Evolutionary conservation across 176 grass and related monocot species (phyloP).

Genomic region (Oryza meyeriana): DNA sequence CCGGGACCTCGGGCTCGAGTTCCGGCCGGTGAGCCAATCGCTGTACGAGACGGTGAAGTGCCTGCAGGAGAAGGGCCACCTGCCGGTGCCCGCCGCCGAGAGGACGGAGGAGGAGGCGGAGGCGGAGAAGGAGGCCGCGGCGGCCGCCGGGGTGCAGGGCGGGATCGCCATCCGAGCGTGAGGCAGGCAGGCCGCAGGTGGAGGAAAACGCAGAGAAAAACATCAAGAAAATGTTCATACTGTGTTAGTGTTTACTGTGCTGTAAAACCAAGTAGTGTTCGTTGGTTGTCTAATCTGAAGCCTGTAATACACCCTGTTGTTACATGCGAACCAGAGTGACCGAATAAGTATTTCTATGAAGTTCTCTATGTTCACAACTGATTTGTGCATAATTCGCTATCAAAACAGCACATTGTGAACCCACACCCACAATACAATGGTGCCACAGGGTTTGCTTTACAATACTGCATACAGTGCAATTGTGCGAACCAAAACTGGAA

Average conservation of each 20-base stretch:
- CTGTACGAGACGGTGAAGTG: conserved; percentile 69
- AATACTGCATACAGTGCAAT: not conserved
- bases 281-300: not conserved
- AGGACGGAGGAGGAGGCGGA: conserved; percentile 1
- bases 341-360: conserved; percentile 28
- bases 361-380: conserved; percentile 8
- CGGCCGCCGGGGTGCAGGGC: conserved; percentile 6
- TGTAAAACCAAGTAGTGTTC: conserved; percentile 26
- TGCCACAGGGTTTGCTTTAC: not conserved
- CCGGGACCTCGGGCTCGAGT: conserved; percentile 60
- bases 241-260: not conserved
- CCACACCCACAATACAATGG: not conserved
- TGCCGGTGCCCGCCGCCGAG: conserved; percentile 42
- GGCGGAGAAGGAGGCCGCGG: not conserved
- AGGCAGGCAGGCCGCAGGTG: no score
- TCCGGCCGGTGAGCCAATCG: conserved; percentile 57
- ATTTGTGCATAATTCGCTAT: not conserved
- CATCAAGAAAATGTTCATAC: not conserved
- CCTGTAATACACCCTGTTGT: conserved; percentile 7
- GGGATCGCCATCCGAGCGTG: conserved; percentile 34
- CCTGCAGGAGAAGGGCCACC: conserved; percentile 82
- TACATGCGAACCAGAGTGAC: conserved; percentile 20
- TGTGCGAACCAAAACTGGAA: not conserved
- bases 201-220: not conserved
- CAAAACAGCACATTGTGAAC: not conserved